These are phyloP conservation scores for Prunus salicina DNA, from an alignment of 306 rosid genomes.

Conservation along the genomic window DNA sequence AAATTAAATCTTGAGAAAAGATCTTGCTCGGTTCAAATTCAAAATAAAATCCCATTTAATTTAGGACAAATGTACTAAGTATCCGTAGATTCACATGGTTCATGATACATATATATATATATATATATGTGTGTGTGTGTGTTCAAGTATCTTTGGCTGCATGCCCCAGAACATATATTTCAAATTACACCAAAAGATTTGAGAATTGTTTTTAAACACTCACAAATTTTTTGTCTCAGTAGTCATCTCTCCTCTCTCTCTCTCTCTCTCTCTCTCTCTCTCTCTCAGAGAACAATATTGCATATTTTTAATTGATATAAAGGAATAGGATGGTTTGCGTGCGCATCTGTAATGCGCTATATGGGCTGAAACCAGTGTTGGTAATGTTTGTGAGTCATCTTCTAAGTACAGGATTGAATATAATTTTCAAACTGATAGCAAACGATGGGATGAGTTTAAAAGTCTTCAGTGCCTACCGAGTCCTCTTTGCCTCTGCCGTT, in stretches of 20 bases:
- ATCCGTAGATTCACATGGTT: too few relatives aligned
- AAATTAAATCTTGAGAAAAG: background rate
- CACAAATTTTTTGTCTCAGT: background rate
- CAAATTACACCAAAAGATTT: too few relatives aligned
- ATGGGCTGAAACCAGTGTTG: slow-evolving; percentile 36
- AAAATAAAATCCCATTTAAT: background rate
- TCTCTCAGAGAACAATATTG: background rate
- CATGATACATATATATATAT: too few relatives aligned
- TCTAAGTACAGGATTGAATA: slow-evolving; percentile 21
- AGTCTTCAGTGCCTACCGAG: slow-evolving; percentile 48
- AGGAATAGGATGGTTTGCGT: background rate
- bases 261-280: background rate
- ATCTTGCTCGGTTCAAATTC: background rate
- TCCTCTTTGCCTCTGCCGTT: slow-evolving; percentile 42
- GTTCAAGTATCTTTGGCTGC: background rate
- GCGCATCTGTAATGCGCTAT: background rate
- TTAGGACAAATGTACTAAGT: background rate
- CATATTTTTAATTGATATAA: background rate
- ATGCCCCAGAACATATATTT: too few relatives aligned
- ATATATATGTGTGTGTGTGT: too few relatives aligned
- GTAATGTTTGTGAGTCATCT: slow-evolving; percentile 41
- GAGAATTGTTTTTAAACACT: too few relatives aligned
- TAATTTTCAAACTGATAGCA: slow-evolving; percentile 35
- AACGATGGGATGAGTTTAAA: slow-evolving; percentile 39
- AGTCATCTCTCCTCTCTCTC: background rate